Evolutionary conservation across 768 basidiomycete species (phyloP).

Genomic region (Lyophyllum atratum): DNA sequence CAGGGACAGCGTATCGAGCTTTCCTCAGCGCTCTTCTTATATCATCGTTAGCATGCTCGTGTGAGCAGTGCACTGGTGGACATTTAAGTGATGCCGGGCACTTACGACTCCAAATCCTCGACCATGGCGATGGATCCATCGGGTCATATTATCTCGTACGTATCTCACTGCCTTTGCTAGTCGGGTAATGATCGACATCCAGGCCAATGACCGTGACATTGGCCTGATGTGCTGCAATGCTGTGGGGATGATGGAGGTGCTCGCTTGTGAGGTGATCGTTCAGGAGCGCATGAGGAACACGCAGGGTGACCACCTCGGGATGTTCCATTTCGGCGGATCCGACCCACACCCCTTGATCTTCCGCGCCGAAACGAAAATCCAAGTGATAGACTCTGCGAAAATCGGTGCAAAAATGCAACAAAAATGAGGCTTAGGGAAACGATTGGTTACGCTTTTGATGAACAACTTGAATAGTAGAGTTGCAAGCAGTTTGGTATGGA

Average conservation of each 20-base stretch:
- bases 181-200: constrained; percentile 56
- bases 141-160: constrained; percentile 27
- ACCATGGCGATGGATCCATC: constrained; percentile 14
- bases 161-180: constrained; percentile 49
- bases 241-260: constrained; percentile 65
- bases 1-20: constrained; percentile 49
- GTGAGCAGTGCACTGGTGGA: constrained; percentile 40
- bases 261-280: constrained; percentile 56
- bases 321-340: constrained; percentile 65
- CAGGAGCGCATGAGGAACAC: constrained; percentile 26
- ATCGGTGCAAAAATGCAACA: not conserved
- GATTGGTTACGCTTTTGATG: not conserved
- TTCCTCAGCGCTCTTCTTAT: constrained; percentile 48
- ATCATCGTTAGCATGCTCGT: constrained; percentile 59
- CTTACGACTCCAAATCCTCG: constrained; percentile 46
- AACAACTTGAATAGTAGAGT: too few species aligned
- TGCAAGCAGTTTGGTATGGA: too few species aligned
- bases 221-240: constrained; percentile 60
- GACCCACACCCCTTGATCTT: constrained; percentile 52
- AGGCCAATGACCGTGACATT: constrained; percentile 47
- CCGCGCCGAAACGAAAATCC: constrained; percentile 10
- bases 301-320: constrained; percentile 60
- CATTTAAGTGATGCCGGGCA: constrained; percentile 48
- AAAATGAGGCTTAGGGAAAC: not conserved
- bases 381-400: constrained; percentile 1